Percentiles rank a stretch among this genome's conserved stretches.
Conservation (phyloP, 345 rosid species). For the Aurinia saxatilis region DNA sequence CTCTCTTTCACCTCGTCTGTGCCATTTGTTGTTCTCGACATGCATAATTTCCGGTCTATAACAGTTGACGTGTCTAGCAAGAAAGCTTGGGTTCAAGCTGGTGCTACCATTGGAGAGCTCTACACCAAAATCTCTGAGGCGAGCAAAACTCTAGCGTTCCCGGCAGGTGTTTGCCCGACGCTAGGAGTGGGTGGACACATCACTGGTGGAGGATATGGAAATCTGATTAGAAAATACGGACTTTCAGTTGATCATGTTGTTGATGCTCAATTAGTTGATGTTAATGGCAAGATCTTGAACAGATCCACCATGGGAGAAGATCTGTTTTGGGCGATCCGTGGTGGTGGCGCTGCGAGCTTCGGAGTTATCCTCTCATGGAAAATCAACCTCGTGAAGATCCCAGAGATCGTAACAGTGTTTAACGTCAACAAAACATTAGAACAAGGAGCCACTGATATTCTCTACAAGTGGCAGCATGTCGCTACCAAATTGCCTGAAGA, state of each 20-base stretch:
- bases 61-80: conserved; percentile 16
- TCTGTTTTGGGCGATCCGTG: conserved; percentile 39
- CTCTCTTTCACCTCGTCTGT: conserved; percentile 35
- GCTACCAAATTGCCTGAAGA: not conserved
- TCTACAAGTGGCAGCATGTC: not conserved
- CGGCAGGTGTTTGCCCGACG: conserved; percentile 37
- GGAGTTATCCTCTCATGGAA: conserved; percentile 17
- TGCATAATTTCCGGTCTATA: conserved; percentile 34
- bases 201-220: conserved; percentile 50
- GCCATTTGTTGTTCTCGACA: conserved; percentile 43
- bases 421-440: not conserved
- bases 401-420: not conserved
- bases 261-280: conserved; percentile 45
- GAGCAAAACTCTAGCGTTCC: conserved; percentile 35
- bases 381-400: conserved; percentile 20
- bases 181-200: conserved; percentile 52
- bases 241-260: conserved; percentile 39
- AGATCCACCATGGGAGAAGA: conserved; percentile 55
- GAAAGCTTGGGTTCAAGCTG: conserved; percentile 38
- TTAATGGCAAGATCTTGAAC: conserved; percentile 33
- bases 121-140: conserved; percentile 35
- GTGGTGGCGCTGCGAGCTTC: conserved; percentile 34
- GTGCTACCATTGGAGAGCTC: conserved; percentile 51
- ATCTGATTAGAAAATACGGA: conserved; percentile 46
- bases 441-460: not conserved